Base-by-base conservation (phyloP, 73 alveolate species). In the Paramecium pentaurelia region DNA sequence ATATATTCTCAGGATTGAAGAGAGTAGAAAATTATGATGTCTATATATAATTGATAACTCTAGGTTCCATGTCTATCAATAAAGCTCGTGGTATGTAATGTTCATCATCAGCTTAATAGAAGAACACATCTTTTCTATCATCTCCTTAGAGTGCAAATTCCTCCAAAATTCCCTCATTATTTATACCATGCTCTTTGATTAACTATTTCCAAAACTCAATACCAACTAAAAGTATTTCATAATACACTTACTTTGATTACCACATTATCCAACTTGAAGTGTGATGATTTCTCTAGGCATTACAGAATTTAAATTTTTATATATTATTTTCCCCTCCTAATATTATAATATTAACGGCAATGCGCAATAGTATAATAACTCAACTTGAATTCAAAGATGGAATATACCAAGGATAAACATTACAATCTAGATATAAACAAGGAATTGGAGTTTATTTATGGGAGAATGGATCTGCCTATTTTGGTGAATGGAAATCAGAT, bases 221-320 rank as follows among this genome's bases (percentile, higher is more conserved):
- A 36, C 99, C 99, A 58, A 99, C 98, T 95, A 86, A 32, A 20
- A n/a, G 7, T 47, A 68, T 42, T 54, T 4, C 16, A 64, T 8
- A 34, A 20, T 7, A 6, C 34, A 54, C 89, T 92, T 94, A 95
- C 98, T 95, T 95, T 99, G 98, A 93, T 99, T 99, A 73, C 99
- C 99, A 93, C 99, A 98, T 94, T 99, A 99, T 84, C 99, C 99
- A 49, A 99, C 99, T 96, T 99, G 98, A 18, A 97, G 94, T 28
- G 99, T 98, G 93, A 99, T 99, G 77, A 99, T 99, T 95, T 99
- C 99, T 89, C 99, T 96, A 30, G 99, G 99, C 99, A 99, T 99
- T 92, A 28, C 22, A 34, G 28, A 64, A 32, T 32, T 64, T 64
- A 32, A 64, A 64, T 32, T 32, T 27, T 32, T 10, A 28, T 32